phyloP scores from a whole-genome alignment of 1,284 basidiomycete species.

The Waitea zeae region DNA sequence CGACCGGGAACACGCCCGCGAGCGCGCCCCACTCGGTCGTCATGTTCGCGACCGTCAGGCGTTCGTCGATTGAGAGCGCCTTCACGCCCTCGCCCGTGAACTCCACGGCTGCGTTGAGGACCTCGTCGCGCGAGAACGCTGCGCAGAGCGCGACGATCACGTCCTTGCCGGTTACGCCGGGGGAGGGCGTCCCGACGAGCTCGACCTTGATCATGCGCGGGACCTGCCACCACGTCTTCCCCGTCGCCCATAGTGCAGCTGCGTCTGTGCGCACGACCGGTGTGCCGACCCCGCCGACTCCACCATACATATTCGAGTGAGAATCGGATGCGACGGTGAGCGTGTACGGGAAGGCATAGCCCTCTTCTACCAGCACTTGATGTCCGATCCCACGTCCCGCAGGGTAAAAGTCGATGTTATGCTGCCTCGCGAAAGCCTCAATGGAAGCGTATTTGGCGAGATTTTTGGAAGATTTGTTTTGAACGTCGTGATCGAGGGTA shows the following conservation, averaged over 20 bases:
- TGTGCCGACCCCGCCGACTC: slow-evolving; percentile 92
- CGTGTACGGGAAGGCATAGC: slow-evolving; percentile 88
- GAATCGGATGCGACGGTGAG: slow-evolving; percentile 93
- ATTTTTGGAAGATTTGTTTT: slow-evolving; percentile 92
- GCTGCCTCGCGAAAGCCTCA: slow-evolving; percentile 77
- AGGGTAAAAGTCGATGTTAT: slow-evolving; percentile 91
- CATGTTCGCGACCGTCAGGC: slow-evolving; percentile 95
- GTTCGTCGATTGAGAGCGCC: slow-evolving; percentile 75
- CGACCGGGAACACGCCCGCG: slow-evolving; percentile 89
- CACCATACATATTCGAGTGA: slow-evolving; percentile 98
- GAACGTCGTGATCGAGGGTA: slow-evolving; percentile 96
- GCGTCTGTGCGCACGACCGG: slow-evolving; percentile 91
- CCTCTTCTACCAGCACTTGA: slow-evolving; percentile 90
- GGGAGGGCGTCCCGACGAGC: slow-evolving; percentile 64
- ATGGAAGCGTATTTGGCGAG: slow-evolving; percentile 87
- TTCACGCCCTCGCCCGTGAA: slow-evolving; percentile 89
- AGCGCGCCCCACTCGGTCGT: slow-evolving; percentile 99
- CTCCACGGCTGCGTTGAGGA: slow-evolving; percentile 96
- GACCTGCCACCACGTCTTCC: slow-evolving; percentile 99
- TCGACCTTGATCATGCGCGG: slow-evolving; percentile 95
- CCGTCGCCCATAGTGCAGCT: slow-evolving; percentile 95
- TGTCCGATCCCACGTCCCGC: slow-evolving; percentile 98
- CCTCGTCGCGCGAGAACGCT: slow-evolving; percentile 94
- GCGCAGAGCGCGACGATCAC: slow-evolving; percentile 96
- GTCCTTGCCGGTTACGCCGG: slow-evolving; percentile 95